Conservation (phyloP, 1,284 basidiomycete species). For the Naganishia cerealis region DNA sequence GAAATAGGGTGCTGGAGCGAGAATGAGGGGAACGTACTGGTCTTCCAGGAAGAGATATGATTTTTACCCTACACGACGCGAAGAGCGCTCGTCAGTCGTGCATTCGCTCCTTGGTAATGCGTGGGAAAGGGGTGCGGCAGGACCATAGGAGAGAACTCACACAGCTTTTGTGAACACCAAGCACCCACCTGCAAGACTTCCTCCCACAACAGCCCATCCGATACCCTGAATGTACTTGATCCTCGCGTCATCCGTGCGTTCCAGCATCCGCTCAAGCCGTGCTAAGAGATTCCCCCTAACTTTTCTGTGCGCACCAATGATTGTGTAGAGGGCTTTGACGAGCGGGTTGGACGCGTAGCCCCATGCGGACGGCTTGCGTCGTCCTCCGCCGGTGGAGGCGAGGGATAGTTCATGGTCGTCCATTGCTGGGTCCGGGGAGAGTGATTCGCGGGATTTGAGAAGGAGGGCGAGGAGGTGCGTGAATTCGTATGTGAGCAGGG, state of each 20-base stretch:
- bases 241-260: constrained; percentile 73
- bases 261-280: constrained; percentile 71
- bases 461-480: constrained; percentile 47
- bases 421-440: constrained; percentile 59
- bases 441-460: constrained; percentile 47
- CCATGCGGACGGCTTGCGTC: constrained; percentile 16
- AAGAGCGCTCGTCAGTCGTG: not conserved
- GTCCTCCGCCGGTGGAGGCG: constrained; percentile 35
- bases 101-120: not conserved
- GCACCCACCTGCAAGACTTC: constrained; percentile 79
- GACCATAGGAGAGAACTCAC: constrained; percentile 56
- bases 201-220: constrained; percentile 86
- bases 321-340: constrained; percentile 31
- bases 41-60: constrained; percentile 45
- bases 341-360: constrained; percentile 35
- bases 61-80: constrained; percentile 37
- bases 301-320: constrained; percentile 50
- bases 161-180: constrained; percentile 87
- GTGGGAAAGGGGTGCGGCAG: not conserved
- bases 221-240: constrained; percentile 86
- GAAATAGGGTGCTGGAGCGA: not conserved
- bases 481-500: constrained; percentile 65
- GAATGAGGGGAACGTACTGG: constrained; percentile 40
- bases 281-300: constrained; percentile 62
- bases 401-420: constrained; percentile 61